These are phyloP conservation scores for Nannizzia gypsea DNA, from an alignment of 2,329 filamentous ascomycete species.

Conservation along the genomic window DNA sequence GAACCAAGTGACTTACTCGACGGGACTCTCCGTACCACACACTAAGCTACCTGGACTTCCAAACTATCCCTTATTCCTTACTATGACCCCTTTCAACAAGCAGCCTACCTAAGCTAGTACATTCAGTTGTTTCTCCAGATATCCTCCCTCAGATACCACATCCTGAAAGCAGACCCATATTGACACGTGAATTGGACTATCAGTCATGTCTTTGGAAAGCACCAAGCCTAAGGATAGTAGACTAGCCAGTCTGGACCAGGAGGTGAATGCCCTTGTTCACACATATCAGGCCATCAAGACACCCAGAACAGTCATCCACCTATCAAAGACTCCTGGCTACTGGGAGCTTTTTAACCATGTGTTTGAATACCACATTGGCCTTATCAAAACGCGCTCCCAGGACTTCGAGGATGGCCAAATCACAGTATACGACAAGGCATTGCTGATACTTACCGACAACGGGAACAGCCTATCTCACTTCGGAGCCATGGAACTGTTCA, in stretches of 20 bases:
- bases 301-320: conserved; percentile 22
- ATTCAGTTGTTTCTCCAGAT: neutral
- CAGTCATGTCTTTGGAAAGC: neutral
- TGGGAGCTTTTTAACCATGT: conserved; percentile 22
- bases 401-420: conserved; percentile 26
- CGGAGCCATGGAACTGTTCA: conserved; percentile 28
- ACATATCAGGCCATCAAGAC: conserved; percentile 19
- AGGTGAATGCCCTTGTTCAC: conserved; percentile 17
- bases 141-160: neutral
- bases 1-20: neutral
- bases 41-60: neutral
- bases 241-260: neutral
- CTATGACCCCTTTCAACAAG: too few relatives aligned
- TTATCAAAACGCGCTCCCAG: conserved; percentile 28
- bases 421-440: conserved; percentile 32
- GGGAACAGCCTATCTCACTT: conserved; percentile 22
- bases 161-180: neutral
- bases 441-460: conserved; percentile 26
- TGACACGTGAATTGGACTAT: neutral
- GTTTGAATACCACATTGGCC: conserved; percentile 25
- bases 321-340: conserved; percentile 20
- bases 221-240: neutral
- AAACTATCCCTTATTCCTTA: too few relatives aligned
- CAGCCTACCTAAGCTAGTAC: neutral
- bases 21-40: too few relatives aligned